Evolutionary conservation across 139 green algal species (phyloP).

Genomic region (Chlorella sp.): DNA sequence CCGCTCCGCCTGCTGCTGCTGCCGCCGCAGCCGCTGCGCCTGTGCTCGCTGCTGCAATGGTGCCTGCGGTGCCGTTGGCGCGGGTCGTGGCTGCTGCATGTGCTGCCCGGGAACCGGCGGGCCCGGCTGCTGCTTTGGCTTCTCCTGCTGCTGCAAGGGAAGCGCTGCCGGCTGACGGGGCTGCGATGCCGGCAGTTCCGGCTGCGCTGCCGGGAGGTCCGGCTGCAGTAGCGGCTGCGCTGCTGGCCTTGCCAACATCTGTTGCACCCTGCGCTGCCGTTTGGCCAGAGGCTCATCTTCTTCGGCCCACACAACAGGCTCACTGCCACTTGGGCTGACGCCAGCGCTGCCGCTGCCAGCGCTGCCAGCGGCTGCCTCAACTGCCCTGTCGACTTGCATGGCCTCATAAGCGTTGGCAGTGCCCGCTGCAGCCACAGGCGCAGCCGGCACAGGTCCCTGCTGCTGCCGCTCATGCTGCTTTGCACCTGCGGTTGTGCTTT

Average conservation of each 20-base stretch:
- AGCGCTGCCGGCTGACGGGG: background rate
- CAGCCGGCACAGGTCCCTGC: no score
- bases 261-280: background rate
- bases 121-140: background rate
- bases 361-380: background rate
- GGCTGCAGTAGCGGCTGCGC: background rate
- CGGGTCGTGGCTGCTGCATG: background rate
- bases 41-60: background rate
- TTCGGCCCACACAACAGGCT: background rate
- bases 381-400: background rate
- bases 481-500: no score
- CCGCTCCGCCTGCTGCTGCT: background rate
- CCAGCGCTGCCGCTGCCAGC: background rate
- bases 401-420: background rate
- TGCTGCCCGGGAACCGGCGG: background rate
- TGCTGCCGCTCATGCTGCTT: no score
- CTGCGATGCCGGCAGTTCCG: background rate
- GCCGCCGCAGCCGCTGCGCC: background rate
- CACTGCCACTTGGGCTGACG: background rate
- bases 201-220: background rate
- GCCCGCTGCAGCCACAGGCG: no score
- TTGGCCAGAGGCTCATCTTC: background rate
- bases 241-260: background rate
- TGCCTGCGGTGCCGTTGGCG: background rate
- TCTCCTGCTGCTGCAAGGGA: background rate